Conservation (phyloP, 2,329 filamentous ascomycete species). For the Neurospora sp. region DNA sequence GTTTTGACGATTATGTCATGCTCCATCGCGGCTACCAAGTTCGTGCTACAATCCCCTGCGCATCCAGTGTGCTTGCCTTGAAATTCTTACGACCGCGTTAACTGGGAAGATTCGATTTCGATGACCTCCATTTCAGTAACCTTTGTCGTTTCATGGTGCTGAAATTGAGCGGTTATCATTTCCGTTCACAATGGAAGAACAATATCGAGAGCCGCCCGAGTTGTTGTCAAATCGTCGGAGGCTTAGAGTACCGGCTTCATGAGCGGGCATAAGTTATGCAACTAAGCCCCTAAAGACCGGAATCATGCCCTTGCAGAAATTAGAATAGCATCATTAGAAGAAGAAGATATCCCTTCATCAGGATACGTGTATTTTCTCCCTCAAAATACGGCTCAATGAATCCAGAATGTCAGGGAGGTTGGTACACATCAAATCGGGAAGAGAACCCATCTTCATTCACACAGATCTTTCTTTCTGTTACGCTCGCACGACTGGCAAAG, state of each 20-base stretch:
- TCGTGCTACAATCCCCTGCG: background rate
- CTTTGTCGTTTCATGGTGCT: background rate
- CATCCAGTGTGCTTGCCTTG: background rate
- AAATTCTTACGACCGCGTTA: background rate
- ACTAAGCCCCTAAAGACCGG: background rate
- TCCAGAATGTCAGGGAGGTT: background rate
- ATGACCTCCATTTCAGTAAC: background rate
- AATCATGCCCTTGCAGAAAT: background rate
- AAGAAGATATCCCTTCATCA: background rate
- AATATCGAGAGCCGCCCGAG: background rate
- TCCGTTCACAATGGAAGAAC: background rate
- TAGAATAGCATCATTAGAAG: background rate
- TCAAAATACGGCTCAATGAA: background rate
- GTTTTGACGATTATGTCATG: background rate
- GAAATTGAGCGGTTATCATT: background rate
- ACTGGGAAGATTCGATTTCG: background rate
- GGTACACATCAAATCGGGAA: background rate
- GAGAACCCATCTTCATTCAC: too few species aligned
- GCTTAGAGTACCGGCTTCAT: background rate
- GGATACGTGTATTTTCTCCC: background rate
- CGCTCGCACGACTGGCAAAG: too few species aligned
- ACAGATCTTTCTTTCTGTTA: too few species aligned
- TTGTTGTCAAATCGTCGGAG: background rate
- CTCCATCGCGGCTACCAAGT: background rate
- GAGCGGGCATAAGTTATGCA: background rate